Conservation (phyloP, 352 stramenopile species). For the Lagenidium giganteum region DNA sequence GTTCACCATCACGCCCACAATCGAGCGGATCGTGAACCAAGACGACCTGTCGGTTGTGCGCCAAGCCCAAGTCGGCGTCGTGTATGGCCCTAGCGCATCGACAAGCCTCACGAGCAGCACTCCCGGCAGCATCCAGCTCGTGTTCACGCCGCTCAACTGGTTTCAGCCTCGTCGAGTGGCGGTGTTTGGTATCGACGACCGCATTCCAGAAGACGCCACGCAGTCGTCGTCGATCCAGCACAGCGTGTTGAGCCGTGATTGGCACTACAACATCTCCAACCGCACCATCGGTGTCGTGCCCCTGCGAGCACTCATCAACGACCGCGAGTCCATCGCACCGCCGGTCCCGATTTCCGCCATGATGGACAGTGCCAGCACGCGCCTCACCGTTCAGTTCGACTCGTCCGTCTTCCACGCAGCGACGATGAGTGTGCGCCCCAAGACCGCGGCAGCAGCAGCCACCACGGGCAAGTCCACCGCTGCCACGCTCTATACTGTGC, state of each 20-base stretch:
- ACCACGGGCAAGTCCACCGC: conserved; percentile 5
- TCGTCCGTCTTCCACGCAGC: conserved; percentile 60
- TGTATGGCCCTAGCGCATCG: background rate
- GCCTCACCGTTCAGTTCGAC: conserved; percentile 54
- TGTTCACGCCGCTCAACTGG: conserved; percentile 73
- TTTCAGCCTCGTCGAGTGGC: conserved; percentile 26
- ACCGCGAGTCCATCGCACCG: conserved; percentile 54
- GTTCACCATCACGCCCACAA: conserved; percentile 25
- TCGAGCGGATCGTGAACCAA: conserved; percentile 40
- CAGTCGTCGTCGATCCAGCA: conserved; percentile 54
- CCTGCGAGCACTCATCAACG: conserved; percentile 51
- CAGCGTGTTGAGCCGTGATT: conserved; percentile 33
- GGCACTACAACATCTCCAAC: conserved; percentile 62
- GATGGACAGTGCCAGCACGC: conserved; percentile 50
- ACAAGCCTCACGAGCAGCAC: conserved; percentile 13
- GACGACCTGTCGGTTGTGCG: conserved; percentile 17
- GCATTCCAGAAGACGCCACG: conserved; percentile 47
- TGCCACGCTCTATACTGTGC: conserved; percentile 21
- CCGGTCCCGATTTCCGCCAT: conserved; percentile 36
- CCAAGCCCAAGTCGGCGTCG: conserved; percentile 8
- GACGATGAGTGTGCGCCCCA: conserved; percentile 42
- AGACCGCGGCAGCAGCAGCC: background rate
- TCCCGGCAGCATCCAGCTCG: conserved; percentile 24
- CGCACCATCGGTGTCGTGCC: conserved; percentile 29
- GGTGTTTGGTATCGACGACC: conserved; percentile 58